These are phyloP conservation scores for Diutina rugosa DNA, from an alignment of 1,139 yeast genomes.

Conservation along the genomic window DNA sequence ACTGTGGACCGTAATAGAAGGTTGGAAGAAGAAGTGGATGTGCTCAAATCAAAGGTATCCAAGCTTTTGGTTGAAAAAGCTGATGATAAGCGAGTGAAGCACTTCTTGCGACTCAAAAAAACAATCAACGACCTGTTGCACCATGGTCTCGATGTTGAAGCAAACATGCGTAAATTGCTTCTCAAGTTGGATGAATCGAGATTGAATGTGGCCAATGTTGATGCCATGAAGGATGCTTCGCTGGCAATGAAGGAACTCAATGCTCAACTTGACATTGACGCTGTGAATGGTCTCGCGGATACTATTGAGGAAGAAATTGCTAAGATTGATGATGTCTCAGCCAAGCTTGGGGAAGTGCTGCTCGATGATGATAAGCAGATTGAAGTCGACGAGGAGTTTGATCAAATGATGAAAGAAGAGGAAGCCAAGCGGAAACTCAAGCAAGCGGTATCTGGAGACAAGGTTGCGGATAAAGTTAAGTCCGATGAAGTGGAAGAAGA, in stretches of 20 bases:
- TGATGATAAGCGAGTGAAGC: not conserved
- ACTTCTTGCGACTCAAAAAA: not conserved
- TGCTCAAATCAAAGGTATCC: not conserved
- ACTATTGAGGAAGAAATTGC: not conserved
- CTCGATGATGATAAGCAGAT: not conserved
- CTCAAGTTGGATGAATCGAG: not conserved
- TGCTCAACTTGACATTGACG: not conserved
- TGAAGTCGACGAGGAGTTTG: constrained; percentile 1
- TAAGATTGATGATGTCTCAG: not conserved
- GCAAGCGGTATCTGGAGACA: not conserved
- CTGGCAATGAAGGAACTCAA: not conserved
- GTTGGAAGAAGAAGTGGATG: not conserved
- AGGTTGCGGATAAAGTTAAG: not conserved
- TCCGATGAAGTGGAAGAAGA: not conserved
- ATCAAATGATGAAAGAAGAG: not conserved
- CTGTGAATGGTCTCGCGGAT: not conserved
- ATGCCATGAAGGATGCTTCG: not conserved
- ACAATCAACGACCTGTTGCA: not conserved
- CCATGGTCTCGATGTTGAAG: not conserved
- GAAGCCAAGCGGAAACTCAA: not conserved
- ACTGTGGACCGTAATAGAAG: not conserved
- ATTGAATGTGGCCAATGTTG: not conserved
- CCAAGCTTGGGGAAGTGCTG: not conserved
- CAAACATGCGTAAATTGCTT: not conserved
- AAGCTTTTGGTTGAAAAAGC: not conserved